Evolutionary conservation across 2,329 filamentous ascomycete genomes (phyloP).

Genomic region (Ceratocystis colombiana): DNA sequence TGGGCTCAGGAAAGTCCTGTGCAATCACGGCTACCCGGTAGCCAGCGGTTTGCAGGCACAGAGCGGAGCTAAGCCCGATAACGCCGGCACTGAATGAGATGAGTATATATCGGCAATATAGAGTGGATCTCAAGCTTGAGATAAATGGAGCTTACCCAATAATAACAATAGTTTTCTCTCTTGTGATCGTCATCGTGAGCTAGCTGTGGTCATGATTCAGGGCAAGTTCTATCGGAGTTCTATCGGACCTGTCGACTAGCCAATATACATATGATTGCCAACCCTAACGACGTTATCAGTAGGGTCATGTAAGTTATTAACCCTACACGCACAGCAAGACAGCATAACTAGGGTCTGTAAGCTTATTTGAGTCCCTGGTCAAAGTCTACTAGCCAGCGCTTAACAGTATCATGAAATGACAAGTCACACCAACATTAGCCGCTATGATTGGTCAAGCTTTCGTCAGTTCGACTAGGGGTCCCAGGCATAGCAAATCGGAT

Average conservation of each 20-base stretch:
- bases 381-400: not conserved
- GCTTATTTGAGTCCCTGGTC: not conserved
- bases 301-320: not conserved
- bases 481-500: not conserved
- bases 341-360: not conserved
- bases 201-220: not conserved
- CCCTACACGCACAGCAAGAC: not conserved
- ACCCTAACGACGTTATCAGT: not conserved
- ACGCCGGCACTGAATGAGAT: constrained; percentile 41
- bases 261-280: not conserved
- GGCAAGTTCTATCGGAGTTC: not conserved
- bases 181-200: not conserved
- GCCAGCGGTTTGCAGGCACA: constrained; percentile 37
- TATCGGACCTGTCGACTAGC: not conserved
- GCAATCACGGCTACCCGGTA: constrained; percentile 38
- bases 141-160: not conserved
- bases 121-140: not conserved
- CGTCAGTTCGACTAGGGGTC: not conserved
- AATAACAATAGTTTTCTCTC: constrained; percentile 3
- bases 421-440: not conserved
- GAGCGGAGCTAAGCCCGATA: constrained; percentile 42
- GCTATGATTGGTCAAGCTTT: not conserved
- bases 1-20: constrained; percentile 40
- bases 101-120: not conserved
- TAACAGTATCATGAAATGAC: not conserved